Conservation (phyloP, 2,329 filamentous ascomycete genomes). For the Cryphonectria carpinicola region DNA sequence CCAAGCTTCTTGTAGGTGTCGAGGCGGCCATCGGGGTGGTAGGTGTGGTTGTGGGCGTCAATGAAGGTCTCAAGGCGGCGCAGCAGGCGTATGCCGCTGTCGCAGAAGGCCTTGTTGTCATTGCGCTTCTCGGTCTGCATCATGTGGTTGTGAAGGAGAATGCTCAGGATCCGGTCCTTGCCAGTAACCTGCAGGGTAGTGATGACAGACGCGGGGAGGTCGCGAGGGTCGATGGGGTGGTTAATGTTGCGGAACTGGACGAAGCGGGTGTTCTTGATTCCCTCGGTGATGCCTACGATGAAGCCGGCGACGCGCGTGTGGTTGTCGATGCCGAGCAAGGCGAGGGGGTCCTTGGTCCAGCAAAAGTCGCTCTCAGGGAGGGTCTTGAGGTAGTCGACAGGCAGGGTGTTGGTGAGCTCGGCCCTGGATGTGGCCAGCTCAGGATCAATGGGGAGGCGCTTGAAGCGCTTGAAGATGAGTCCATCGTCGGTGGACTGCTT, state of each 20-base stretch:
- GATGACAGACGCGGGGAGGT: conserved; percentile 20
- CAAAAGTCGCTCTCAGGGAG: conserved; percentile 22
- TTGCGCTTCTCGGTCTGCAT: conserved; percentile 29
- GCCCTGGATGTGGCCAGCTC: conserved; percentile 14
- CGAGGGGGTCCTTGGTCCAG: conserved; percentile 24
- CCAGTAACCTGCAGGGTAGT: conserved; percentile 8
- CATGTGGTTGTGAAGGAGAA: conserved; percentile 36
- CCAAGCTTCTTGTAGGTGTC: conserved; percentile 17
- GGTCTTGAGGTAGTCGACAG: conserved; percentile 17
- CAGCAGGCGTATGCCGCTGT: conserved; percentile 26
- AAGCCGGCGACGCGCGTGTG: conserved; percentile 18
- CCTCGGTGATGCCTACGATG: conserved; percentile 14
- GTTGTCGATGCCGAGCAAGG: conserved; percentile 18
- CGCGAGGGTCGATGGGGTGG: conserved; percentile 17
- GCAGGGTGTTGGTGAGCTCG: conserved; percentile 24
- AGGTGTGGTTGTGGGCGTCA: conserved; percentile 15
- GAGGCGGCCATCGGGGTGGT: conserved; percentile 19
- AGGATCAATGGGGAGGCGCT: conserved; percentile 27
- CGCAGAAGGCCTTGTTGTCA: conserved; percentile 31
- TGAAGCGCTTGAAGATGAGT: conserved; percentile 30
- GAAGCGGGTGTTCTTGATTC: neutral
- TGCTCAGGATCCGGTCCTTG: conserved; percentile 28
- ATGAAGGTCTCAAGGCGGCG: conserved; percentile 28
- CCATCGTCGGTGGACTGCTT: conserved; percentile 25
- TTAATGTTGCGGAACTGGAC: conserved; percentile 12